Conservation (phyloP, 208 protist genomes). For the Novymonas esmeraldas region DNA sequence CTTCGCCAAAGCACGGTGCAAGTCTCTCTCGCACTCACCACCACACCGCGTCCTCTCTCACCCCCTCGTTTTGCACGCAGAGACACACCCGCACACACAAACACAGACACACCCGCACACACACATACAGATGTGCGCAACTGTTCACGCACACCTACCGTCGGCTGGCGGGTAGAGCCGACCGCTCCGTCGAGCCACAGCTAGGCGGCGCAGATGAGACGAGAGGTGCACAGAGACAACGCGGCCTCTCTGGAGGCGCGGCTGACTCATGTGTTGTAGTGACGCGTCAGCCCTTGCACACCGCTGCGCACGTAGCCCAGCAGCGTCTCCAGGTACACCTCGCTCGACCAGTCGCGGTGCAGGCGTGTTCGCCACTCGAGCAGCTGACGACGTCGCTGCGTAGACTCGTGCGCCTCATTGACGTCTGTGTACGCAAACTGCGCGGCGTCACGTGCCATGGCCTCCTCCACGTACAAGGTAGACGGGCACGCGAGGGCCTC, state of each 20-base stretch:
- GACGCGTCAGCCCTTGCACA: constrained; percentile 23
- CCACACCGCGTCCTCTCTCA: not conserved
- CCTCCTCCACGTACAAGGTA: constrained; percentile 49
- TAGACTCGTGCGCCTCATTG: constrained; percentile 34
- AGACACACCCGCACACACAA: not conserved
- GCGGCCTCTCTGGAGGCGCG: too few relatives aligned
- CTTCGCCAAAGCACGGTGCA: too few relatives aligned
- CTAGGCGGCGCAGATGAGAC: not conserved
- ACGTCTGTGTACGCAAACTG: constrained; percentile 33
- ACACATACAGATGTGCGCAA: not conserved
- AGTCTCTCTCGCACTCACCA: too few relatives aligned
- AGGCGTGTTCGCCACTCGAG: constrained; percentile 35
- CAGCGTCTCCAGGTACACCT: constrained; percentile 58
- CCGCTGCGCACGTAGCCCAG: constrained; percentile 37
- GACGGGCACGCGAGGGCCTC: constrained; percentile 72
- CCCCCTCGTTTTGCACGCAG: not conserved
- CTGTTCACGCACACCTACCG: too few relatives aligned
- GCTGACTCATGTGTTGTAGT: constrained; percentile 32
- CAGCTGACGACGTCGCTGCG: constrained; percentile 24
- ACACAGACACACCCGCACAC: not conserved
- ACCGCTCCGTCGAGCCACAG: too few relatives aligned
- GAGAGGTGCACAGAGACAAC: too few relatives aligned
- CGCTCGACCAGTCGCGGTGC: constrained; percentile 55
- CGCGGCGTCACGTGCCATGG: constrained; percentile 35
- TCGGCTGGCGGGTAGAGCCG: too few relatives aligned